phyloP scores from a whole-genome alignment of 2,329 filamentous ascomycete genomes.

The Aspergillus fischeri region DNA sequence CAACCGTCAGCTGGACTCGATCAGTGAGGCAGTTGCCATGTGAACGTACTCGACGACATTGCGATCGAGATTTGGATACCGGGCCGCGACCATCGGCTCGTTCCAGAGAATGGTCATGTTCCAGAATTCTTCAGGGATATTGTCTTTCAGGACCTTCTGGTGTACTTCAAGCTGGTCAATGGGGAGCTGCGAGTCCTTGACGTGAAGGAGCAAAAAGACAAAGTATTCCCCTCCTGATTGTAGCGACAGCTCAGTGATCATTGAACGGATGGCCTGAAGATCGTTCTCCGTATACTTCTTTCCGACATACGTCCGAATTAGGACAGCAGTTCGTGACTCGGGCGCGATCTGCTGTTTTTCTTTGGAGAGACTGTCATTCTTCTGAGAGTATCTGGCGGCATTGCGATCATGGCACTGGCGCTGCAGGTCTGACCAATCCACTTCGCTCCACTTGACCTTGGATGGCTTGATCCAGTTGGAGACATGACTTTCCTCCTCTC shows the following conservation, averaged over 20 bases:
- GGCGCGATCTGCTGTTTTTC: slow-evolving; percentile 17
- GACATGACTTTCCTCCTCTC: slow-evolving; percentile 19
- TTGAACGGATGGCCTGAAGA: slow-evolving; percentile 72
- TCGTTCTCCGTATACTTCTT: slow-evolving; percentile 79
- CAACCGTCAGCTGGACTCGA: slow-evolving; percentile 21
- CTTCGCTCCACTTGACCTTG: slow-evolving; percentile 51
- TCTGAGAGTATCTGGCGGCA: slow-evolving; percentile 54
- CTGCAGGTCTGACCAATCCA: slow-evolving; percentile 69
- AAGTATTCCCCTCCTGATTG: slow-evolving; percentile 84
- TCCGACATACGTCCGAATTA: slow-evolving; percentile 78
- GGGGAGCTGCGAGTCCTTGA: slow-evolving; percentile 70
- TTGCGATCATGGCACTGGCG: slow-evolving; percentile 63
- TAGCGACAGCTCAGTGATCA: slow-evolving; percentile 76
- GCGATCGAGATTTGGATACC: slow-evolving; percentile 48
- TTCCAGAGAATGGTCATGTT: slow-evolving; percentile 72
- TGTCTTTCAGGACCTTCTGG: slow-evolving; percentile 55
- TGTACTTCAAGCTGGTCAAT: slow-evolving; percentile 71
- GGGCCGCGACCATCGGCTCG: slow-evolving; percentile 48
- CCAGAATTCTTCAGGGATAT: slow-evolving; percentile 66
- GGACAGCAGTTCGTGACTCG: slow-evolving; percentile 65
- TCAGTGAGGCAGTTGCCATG: neutral
- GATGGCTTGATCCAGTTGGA: slow-evolving; percentile 17
- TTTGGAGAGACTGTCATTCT: neutral
- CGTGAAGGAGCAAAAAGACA: slow-evolving; percentile 78
- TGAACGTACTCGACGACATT: slow-evolving; percentile 45